Percentiles rank a stretch among this genome's conserved stretches.
Evolutionary conservation across 2,329 filamentous ascomycete species (phyloP).

Genomic region (Aspergillus bombycis): DNA sequence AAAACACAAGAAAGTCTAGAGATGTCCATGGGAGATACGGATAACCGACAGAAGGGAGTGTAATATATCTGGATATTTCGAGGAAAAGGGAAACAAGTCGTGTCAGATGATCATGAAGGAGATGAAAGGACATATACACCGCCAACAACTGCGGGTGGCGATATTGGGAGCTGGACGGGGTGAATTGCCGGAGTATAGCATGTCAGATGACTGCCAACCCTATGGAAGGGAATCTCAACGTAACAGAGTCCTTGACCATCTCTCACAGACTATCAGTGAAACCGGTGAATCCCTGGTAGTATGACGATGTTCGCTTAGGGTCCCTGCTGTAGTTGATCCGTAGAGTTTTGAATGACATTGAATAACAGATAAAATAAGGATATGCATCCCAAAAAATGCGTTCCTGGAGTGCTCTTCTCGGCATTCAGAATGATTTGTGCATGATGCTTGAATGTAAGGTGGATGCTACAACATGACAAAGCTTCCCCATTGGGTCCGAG

Average conservation of each 20-base stretch:
- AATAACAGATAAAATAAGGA: neutral
- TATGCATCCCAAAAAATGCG: neutral
- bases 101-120: neutral
- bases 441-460: neutral
- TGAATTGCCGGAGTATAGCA: neutral
- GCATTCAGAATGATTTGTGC: neutral
- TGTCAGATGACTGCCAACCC: constrained; percentile 2
- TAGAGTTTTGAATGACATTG: neutral
- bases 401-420: neutral
- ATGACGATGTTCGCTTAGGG: neutral
- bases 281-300: neutral
- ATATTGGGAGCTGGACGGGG: neutral
- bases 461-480: constrained; percentile 1
- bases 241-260: neutral
- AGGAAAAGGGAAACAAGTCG: neutral
- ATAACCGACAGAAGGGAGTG: too few species aligned
- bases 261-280: neutral
- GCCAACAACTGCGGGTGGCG: neutral
- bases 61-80: neutral
- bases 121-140: neutral
- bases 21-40: neutral
- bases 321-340: too few species aligned
- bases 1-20: neutral
- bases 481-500: neutral
- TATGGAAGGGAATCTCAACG: neutral